phyloP scores from a whole-genome alignment of 306 rosid genomes.

The Delonix regia region DNA sequence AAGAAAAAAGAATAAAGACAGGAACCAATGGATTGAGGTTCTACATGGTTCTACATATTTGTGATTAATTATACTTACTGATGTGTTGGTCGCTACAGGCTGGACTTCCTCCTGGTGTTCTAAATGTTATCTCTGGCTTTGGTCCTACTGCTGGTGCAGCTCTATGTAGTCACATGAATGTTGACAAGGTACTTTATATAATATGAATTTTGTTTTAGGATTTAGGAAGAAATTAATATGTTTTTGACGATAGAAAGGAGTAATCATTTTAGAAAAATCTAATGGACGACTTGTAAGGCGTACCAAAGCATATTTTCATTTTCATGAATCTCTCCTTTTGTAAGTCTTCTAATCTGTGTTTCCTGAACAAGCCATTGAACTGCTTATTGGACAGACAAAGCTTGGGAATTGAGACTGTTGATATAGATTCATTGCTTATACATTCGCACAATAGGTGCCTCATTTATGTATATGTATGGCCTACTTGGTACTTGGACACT shows the following conservation, averaged over 20 bases:
- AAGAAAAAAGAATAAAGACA: neutral
- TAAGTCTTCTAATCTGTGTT: neutral
- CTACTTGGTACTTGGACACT: conserved; percentile 13
- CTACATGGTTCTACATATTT: neutral
- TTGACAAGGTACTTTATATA: conserved; percentile 63
- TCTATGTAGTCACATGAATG: conserved; percentile 72
- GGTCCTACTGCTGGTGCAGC: conserved; percentile 86
- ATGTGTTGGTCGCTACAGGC: conserved; percentile 53
- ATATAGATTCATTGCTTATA: neutral
- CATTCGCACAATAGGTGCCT: neutral
- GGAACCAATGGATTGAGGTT: neutral
- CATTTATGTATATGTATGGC: neutral
- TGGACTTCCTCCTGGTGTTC: conserved; percentile 80
- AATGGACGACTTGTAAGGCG: neutral
- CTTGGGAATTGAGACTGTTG: neutral
- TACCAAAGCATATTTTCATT: neutral
- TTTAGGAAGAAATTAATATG: neutral
- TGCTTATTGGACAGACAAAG: neutral
- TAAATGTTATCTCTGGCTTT: conserved; percentile 69
- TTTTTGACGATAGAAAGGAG: neutral
- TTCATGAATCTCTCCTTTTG: neutral
- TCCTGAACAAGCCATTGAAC: neutral
- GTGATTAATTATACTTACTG: neutral
- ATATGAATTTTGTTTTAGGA: neutral
- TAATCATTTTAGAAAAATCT: neutral